Conservation (phyloP, 768 basidiomycete genomes). For the Russula compacta region DNA sequence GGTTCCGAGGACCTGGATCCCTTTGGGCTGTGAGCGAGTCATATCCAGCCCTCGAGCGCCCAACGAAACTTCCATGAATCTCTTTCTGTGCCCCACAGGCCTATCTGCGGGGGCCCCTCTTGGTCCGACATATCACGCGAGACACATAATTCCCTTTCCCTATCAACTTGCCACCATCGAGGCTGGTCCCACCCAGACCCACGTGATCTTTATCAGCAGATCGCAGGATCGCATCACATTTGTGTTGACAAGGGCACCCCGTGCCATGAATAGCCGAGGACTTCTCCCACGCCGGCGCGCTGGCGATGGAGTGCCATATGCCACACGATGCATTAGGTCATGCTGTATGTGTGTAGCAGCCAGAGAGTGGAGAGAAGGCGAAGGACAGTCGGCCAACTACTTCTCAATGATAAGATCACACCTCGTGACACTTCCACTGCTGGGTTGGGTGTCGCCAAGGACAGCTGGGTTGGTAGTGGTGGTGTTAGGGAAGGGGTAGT, state of each 20-base stretch:
- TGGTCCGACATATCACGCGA: not conserved
- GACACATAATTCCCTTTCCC: not conserved
- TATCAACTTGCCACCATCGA: not conserved
- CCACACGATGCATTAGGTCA: not conserved
- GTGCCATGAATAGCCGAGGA: not conserved
- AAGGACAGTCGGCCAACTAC: not conserved
- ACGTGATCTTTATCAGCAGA: constrained; percentile 8
- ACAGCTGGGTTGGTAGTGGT: not conserved
- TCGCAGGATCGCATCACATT: not conserved
- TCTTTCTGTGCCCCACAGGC: not conserved
- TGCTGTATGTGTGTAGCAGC: not conserved
- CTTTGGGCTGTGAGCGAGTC: not conserved
- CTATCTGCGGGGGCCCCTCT: not conserved
- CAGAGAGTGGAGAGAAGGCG: not conserved
- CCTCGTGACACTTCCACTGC: not conserved
- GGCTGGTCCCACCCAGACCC: not conserved
- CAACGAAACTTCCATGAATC: constrained; percentile 2
- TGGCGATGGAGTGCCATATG: not conserved
- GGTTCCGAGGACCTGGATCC: constrained; percentile 6
- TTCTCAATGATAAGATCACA: constrained; percentile 1
- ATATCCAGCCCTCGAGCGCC: not conserved
- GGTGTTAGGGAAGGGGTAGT: not conserved
- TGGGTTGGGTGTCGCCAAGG: not conserved
- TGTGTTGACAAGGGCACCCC: not conserved
- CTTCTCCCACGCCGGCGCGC: constrained; percentile 9